phyloP scores from a whole-genome alignment of 1,139 yeast species.

The Chernovozyma sophiae-reginae region DNA sequence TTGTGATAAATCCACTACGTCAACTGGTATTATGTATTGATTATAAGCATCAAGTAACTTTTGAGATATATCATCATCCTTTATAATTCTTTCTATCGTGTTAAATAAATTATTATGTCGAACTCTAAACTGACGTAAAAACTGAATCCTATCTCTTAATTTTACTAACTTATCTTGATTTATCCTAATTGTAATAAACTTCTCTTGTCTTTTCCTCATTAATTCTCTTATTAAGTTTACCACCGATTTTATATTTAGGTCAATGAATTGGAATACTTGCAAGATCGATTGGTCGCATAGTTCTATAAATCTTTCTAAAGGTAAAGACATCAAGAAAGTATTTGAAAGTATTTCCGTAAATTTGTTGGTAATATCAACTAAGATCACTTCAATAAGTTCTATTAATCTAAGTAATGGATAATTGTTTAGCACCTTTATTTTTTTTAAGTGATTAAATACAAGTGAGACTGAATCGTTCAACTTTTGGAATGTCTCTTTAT shows the following conservation, averaged over 20 bases:
- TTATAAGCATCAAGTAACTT: slow-evolving; percentile 30
- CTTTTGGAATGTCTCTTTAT: slow-evolving; percentile 30
- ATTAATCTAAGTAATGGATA: slow-evolving; percentile 69
- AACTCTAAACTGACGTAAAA: slow-evolving; percentile 43
- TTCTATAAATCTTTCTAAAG: slow-evolving; percentile 19
- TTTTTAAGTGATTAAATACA: slow-evolving; percentile 62
- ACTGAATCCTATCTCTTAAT: slow-evolving; percentile 45
- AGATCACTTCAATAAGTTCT: slow-evolving; percentile 57
- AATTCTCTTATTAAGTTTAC: slow-evolving; percentile 64
- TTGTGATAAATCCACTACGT: slow-evolving; percentile 31
- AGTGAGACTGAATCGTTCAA: slow-evolving; percentile 43
- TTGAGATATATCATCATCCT: slow-evolving; percentile 14
- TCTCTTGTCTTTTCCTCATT: slow-evolving; percentile 69
- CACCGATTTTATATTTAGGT: slow-evolving; percentile 33
- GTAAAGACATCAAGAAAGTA: slow-evolving; percentile 23
- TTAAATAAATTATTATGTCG: slow-evolving; percentile 50
- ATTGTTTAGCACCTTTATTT: slow-evolving; percentile 48
- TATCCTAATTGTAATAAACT: slow-evolving; percentile 63
- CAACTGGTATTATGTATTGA: slow-evolving; percentile 22
- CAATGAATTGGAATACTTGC: slow-evolving; percentile 24
- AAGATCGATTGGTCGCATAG: slow-evolving; percentile 14
- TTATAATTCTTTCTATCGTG: slow-evolving; percentile 28
- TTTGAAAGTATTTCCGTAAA: slow-evolving; percentile 19
- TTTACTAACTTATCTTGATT: slow-evolving; percentile 39
- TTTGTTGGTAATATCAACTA: slow-evolving; percentile 29